Conservation (phyloP, 768 basidiomycete species). For the Calocybe gangraenosa region DNA sequence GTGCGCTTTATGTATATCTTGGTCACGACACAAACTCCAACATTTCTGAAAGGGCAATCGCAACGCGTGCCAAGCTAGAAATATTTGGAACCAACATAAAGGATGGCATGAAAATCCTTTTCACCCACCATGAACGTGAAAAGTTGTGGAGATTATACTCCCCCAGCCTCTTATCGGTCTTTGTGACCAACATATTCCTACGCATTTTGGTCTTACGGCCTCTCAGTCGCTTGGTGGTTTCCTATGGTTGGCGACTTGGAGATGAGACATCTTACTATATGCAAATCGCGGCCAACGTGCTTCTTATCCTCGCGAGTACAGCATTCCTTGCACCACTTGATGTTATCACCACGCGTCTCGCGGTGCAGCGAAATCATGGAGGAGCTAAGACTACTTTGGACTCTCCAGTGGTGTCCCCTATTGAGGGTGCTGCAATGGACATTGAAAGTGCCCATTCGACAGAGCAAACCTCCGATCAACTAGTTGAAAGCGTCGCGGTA, state of each 20-base stretch:
- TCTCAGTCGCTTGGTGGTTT: constrained; percentile 22
- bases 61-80: constrained; percentile 52
- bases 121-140: constrained; percentile 57
- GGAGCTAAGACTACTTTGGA: too few relatives aligned
- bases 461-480: too few relatives aligned
- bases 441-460: too few relatives aligned
- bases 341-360: constrained; percentile 21
- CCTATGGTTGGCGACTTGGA: background rate
- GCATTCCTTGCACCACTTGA: constrained; percentile 21
- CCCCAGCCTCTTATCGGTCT: constrained; percentile 46
- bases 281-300: background rate
- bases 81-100: constrained; percentile 36
- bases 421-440: too few relatives aligned
- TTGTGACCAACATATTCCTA: constrained; percentile 36
- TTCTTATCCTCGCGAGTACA: constrained; percentile 13
- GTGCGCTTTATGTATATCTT: constrained; percentile 2
- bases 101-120: constrained; percentile 45
- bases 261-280: background rate
- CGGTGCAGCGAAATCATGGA: constrained; percentile 17
- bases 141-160: constrained; percentile 54
- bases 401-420: too few relatives aligned
- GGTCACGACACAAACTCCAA: background rate
- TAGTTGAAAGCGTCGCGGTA: background rate
- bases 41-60: constrained; percentile 31
- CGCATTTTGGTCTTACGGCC: constrained; percentile 16